Evolutionary conservation across 208 protist species (phyloP), one percentile per base, ranked within the genome.

Genomic region (Leishmania mexicana): DNA sequence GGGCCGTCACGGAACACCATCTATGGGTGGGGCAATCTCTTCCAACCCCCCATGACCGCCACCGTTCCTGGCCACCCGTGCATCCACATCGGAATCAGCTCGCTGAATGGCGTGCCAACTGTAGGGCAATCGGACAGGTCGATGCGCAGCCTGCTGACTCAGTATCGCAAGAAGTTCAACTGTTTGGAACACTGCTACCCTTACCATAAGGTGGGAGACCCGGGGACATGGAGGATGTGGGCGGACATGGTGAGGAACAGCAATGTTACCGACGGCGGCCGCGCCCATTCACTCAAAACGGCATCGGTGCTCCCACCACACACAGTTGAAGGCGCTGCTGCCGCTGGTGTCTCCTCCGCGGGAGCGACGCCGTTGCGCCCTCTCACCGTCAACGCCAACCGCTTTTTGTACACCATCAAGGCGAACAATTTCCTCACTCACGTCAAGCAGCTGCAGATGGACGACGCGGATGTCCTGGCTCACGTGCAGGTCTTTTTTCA

Each of bases 111-210:
- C 8, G 91, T 96, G 2, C 89, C 92, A 7, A 85, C 80, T 17
- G 53, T 83, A 2, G 90, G 85, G 19, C 88, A 84, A 70, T 75
- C 79, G 6, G 90, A 94, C 67, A 87, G 91, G 51, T 87, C 80
- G 67, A 95, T 96, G 91, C 78, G 74, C 45, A 87, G 80, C 40
- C 85, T 96, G 4, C 78, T 96, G 58, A 24, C 49, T 64, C 83
- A 86, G 68, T 96, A 96, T 75, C 72, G 81, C 0, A 84, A 75
- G 53, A 93, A 93, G 79, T 96, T 96, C 80, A 86, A 88, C 81
- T 92, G 85, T 76, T 89, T 96, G 15, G 93, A 95, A 82, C 93
- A 96, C 85, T 96, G 93, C 83, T 94, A 96, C 80, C 87, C 91
- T 19, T 96, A 88, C 73, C 91, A 96, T 82, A 87, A 85, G 54